Evolutionary conservation across 371 early-diverging fungal species (phyloP).

Genomic region (Mucor ambiguus): DNA sequence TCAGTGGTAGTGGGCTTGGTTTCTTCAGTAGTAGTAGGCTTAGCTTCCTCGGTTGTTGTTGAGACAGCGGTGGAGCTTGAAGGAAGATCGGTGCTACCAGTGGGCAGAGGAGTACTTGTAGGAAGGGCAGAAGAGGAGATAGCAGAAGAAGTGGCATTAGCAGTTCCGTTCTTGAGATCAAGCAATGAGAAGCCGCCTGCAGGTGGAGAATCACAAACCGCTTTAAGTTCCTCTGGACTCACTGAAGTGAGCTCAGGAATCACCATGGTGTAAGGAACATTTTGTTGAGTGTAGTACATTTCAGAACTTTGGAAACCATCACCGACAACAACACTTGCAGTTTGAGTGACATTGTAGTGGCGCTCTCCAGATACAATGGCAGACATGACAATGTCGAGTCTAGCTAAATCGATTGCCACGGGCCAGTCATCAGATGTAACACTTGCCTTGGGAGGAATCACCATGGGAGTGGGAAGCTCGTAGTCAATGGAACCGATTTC

Average conservation of each 20-base stretch:
- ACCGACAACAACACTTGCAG: constrained; percentile 26
- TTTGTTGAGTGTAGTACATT: constrained; percentile 33
- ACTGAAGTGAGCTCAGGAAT: constrained; percentile 13
- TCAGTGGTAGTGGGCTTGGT: background rate
- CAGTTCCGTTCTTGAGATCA: background rate
- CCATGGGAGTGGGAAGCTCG: constrained; percentile 19
- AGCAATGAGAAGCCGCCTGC: too few species aligned
- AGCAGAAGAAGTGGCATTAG: background rate
- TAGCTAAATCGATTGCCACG: background rate
- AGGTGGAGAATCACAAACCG: background rate
- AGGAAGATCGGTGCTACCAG: constrained; percentile 14
- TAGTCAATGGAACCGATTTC: constrained; percentile 27
- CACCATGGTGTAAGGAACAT: constrained; percentile 23
- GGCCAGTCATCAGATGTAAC: constrained; percentile 17
- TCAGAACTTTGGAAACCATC: constrained; percentile 25
- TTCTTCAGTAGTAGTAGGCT: background rate
- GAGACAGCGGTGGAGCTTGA: background rate
- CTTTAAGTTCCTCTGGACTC: background rate
- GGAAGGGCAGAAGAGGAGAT: background rate
- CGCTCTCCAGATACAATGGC: constrained; percentile 3
- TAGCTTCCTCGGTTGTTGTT: background rate
- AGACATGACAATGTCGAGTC: background rate
- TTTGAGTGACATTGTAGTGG: constrained; percentile 24
- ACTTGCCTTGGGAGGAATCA: constrained; percentile 17
- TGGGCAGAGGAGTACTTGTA: background rate